phyloP scores from a whole-genome alignment of 1,284 basidiomycete species.

The Marasmius tenuissimus region DNA sequence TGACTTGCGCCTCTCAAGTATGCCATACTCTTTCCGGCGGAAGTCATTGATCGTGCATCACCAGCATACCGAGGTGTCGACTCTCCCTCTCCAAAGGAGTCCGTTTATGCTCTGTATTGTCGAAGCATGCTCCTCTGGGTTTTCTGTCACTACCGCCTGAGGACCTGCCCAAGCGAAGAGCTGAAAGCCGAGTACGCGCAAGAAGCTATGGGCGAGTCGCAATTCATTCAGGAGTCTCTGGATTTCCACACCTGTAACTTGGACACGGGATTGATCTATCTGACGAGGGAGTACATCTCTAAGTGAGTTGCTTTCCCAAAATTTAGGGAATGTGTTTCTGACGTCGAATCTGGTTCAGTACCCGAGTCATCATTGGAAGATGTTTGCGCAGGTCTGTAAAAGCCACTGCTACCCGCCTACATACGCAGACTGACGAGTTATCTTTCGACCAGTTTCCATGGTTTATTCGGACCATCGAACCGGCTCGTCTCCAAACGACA shows the following conservation, averaged over 20 bases:
- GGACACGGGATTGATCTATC: constrained; percentile 65
- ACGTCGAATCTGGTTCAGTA: constrained; percentile 38
- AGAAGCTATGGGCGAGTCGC: constrained; percentile 60
- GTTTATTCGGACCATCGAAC: constrained; percentile 33
- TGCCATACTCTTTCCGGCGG: constrained; percentile 47
- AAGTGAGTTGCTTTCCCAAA: constrained; percentile 51
- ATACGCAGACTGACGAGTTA: constrained; percentile 17
- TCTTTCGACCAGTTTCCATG: constrained; percentile 41
- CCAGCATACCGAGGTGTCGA: constrained; percentile 36
- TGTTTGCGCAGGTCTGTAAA: constrained; percentile 61
- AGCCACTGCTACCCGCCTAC: constrained; percentile 19
- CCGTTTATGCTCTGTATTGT: constrained; percentile 77
- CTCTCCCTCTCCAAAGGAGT: constrained; percentile 60
- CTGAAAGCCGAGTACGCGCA: constrained; percentile 59
- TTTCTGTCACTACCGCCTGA: constrained; percentile 55
- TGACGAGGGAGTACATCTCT: constrained; percentile 69
- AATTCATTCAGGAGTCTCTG: constrained; percentile 62
- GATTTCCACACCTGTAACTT: constrained; percentile 67
- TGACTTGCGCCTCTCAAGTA: constrained; percentile 27
- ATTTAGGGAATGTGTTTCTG: constrained; percentile 12
- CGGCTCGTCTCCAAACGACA: constrained; percentile 65
- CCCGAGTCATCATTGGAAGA: constrained; percentile 65
- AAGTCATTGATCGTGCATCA: constrained; percentile 51
- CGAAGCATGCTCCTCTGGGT: constrained; percentile 78
- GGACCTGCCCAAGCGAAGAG: constrained; percentile 35